A percentile compares a stretch with the other conserved stretches of the same genome.
These are phyloP conservation scores for Xenosphaeropsis pyriputrescens DNA, from an alignment of 2,329 filamentous ascomycete species.

Conservation along the genomic window DNA sequence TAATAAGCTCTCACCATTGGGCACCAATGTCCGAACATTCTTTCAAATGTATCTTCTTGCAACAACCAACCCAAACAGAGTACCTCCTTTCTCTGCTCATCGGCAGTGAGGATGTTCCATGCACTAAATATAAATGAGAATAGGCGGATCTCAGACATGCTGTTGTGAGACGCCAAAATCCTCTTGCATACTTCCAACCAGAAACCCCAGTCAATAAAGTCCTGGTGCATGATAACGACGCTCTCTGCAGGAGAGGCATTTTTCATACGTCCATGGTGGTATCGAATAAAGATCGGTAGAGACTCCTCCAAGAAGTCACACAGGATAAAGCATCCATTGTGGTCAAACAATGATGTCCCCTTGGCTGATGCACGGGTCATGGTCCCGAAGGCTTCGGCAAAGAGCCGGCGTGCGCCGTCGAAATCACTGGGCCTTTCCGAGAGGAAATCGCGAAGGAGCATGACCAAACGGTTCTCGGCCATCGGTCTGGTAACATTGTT, in stretches of 20 bases:
- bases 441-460: constrained; percentile 54
- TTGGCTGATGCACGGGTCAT: constrained; percentile 46
- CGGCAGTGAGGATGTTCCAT: constrained; percentile 43
- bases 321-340: constrained; percentile 57
- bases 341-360: constrained; percentile 52
- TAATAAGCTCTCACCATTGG: constrained; percentile 67
- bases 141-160: constrained; percentile 54
- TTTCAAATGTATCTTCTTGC: constrained; percentile 44
- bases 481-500: constrained; percentile 47
- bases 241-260: constrained; percentile 4
- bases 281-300: constrained; percentile 46
- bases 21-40: constrained; percentile 61
- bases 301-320: constrained; percentile 61
- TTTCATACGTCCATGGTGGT: constrained; percentile 30
- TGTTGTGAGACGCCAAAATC: constrained; percentile 59
- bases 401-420: constrained; percentile 37
- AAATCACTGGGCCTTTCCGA: constrained; percentile 40
- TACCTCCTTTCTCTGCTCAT: constrained; percentile 39
- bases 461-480: constrained; percentile 57
- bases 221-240: constrained; percentile 1
- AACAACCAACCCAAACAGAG: constrained; percentile 50
- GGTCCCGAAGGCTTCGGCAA: constrained; percentile 46
- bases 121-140: constrained; percentile 53
- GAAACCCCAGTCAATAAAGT: constrained; percentile 46
- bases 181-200: constrained; percentile 52